A percentile compares a stretch with the other conserved stretches of the same genome.
phyloP scores from a whole-genome alignment of 2,329 filamentous ascomycete genomes.

The Proliferodiscus dingleyae region DNA sequence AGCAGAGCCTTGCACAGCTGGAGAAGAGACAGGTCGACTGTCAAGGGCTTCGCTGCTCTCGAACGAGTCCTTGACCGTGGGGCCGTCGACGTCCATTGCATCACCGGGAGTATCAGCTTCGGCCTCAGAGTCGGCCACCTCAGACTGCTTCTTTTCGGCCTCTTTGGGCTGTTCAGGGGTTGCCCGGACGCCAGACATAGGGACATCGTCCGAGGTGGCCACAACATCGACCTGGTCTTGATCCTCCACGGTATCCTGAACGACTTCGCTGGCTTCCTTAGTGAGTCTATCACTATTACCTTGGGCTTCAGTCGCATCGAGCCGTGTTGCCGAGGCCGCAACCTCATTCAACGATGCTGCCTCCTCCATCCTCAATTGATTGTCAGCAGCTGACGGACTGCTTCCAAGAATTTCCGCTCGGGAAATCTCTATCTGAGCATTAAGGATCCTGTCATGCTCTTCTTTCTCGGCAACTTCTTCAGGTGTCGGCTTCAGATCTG shows the following conservation, averaged over 20 bases:
- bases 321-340: neutral
- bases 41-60: slow-evolving; percentile 17
- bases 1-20: slow-evolving; percentile 5
- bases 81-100: slow-evolving; percentile 26
- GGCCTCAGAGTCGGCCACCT: slow-evolving; percentile 27
- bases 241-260: slow-evolving; percentile 26
- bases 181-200: slow-evolving; percentile 12
- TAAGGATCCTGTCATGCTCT: slow-evolving; percentile 27
- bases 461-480: slow-evolving; percentile 33
- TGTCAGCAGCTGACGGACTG: slow-evolving; percentile 49
- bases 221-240: slow-evolving; percentile 22
- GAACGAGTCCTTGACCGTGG: slow-evolving; percentile 26
- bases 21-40: slow-evolving; percentile 3
- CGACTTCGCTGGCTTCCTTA: slow-evolving; percentile 20
- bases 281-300: slow-evolving; percentile 9
- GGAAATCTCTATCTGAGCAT: slow-evolving; percentile 26
- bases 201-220: slow-evolving; percentile 19
- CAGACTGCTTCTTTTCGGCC: slow-evolving; percentile 10
- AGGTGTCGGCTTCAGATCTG: slow-evolving; percentile 20
- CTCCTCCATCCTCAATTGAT: slow-evolving; percentile 53
- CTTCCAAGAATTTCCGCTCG: slow-evolving; percentile 36
- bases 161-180: slow-evolving; percentile 7
- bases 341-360: slow-evolving; percentile 12
- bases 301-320: neutral
- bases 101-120: slow-evolving; percentile 22